Conservation (phyloP, 116 monocot species). For the Iris pallida region DNA sequence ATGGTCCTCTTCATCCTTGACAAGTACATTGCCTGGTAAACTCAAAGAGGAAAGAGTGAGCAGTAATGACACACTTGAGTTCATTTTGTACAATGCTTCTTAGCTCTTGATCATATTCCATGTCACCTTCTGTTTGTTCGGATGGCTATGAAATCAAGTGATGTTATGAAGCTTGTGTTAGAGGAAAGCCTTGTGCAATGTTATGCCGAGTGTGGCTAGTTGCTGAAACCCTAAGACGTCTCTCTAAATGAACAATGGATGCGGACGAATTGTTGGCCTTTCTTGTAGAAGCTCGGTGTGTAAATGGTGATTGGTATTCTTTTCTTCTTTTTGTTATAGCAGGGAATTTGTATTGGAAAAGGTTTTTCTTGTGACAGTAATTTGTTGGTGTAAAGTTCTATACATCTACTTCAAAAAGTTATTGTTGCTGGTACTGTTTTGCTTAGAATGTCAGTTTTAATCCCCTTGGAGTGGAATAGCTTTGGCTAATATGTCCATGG, state of each 20-base stretch:
- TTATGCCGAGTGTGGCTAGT: too few species aligned
- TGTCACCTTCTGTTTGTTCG: too few species aligned
- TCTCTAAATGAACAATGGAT: not conserved
- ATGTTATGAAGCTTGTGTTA: too few species aligned
- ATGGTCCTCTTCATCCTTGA: conserved; percentile 25
- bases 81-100: not conserved
- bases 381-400: conserved; percentile 7
- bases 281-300: conserved; percentile 1
- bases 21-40: conserved; percentile 27
- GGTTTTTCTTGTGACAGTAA: not conserved
- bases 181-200: too few species aligned
- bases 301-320: not conserved
- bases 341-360: not conserved
- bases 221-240: too few species aligned
- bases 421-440: not conserved
- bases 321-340: conserved; percentile 1
- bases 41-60: conserved; percentile 41
- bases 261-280: not conserved
- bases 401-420: not conserved
- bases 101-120: too few species aligned
- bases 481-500: not conserved
- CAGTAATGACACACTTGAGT: not conserved
- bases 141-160: too few species aligned
- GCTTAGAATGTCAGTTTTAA: conserved; percentile 1
- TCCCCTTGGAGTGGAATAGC: not conserved